A percentile compares a stretch with the other conserved stretches of the same genome.
Evolutionary conservation across 2,329 filamentous ascomycete species (phyloP).

Genomic region (Epichloe bromicola): DNA sequence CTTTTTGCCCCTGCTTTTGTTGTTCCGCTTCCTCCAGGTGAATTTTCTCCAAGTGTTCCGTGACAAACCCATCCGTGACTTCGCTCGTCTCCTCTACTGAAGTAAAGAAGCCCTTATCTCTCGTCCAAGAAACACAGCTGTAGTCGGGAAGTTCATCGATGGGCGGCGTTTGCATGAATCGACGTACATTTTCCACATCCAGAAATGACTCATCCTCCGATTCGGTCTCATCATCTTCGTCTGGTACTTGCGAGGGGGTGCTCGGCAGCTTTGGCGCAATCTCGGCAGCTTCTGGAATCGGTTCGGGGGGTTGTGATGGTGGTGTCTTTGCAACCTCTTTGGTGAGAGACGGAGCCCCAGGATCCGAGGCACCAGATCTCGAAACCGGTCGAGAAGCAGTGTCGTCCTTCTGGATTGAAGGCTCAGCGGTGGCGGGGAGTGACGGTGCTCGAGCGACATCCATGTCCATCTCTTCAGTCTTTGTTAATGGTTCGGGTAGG

Average conservation of each 20-base stretch:
- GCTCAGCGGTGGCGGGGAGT: conserved; percentile 1
- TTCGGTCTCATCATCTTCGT: conserved; percentile 41
- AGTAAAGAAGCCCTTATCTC: conserved; percentile 31
- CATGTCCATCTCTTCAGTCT: conserved; percentile 29
- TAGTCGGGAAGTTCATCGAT: conserved; percentile 39
- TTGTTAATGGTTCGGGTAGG: conserved; percentile 12
- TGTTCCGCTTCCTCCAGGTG: conserved; percentile 22
- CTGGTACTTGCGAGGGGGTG: conserved; percentile 35
- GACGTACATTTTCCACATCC: conserved; percentile 34
- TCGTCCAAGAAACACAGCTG: conserved; percentile 32
- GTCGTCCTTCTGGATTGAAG: not conserved
- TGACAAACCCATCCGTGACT: conserved; percentile 31
- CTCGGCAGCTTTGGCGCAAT: conserved; percentile 24
- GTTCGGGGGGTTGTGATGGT: not conserved
- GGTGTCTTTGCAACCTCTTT: not conserved
- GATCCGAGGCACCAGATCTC: conserved; percentile 1
- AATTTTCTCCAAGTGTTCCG: conserved; percentile 30
- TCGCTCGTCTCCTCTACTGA: conserved; percentile 25
- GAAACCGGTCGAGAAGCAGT: conserved; percentile 1
- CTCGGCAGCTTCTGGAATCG: conserved; percentile 16
- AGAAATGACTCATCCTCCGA: conserved; percentile 39
- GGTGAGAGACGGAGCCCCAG: not conserved
- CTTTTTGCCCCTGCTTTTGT: conserved; percentile 25
- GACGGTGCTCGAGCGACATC: conserved; percentile 13
- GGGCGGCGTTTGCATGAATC: conserved; percentile 41